A percentile compares a stretch with the other conserved stretches of the same genome.
phyloP scores from a whole-genome alignment of 257 asterid genomes.

The Scutellaria baicalensis region DNA sequence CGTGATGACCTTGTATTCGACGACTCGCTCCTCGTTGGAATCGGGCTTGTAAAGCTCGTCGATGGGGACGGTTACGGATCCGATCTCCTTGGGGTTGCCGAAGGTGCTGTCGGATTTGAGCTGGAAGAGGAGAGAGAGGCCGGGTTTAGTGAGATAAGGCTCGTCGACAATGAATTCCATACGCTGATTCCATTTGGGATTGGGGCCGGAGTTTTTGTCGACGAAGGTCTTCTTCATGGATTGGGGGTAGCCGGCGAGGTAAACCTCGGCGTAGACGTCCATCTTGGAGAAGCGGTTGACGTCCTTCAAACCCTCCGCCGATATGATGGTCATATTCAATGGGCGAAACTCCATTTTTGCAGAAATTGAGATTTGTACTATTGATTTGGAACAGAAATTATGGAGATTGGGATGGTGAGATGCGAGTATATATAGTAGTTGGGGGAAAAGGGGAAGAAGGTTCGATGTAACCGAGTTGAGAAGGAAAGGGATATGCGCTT shows the following conservation, averaged over 20 bases:
- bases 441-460: background rate
- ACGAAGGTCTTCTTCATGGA: slow-evolving; percentile 31
- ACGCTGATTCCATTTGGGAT: slow-evolving; percentile 48
- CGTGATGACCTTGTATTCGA: slow-evolving; percentile 51
- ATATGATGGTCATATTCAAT: slow-evolving; percentile 31
- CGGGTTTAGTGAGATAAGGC: slow-evolving; percentile 45
- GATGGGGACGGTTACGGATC: slow-evolving; percentile 52
- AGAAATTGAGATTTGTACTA: background rate
- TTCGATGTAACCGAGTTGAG: background rate
- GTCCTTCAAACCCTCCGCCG: slow-evolving; percentile 46
- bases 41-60: slow-evolving; percentile 35
- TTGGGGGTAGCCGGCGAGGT: slow-evolving; percentile 41
- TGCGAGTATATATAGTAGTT: background rate
- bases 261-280: slow-evolving; percentile 47
- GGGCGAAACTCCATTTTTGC: slow-evolving; percentile 45
- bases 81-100: slow-evolving; percentile 45
- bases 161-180: slow-evolving; percentile 58
- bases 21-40: slow-evolving; percentile 21
- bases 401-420: background rate
- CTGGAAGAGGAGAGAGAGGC: slow-evolving; percentile 40
- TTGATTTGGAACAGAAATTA: background rate
- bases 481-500: background rate
- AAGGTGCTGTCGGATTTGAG: slow-evolving; percentile 44
- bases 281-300: slow-evolving; percentile 38
- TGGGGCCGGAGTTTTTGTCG: slow-evolving; percentile 41